A percentile compares a stretch with the other conserved stretches of the same genome.
Evolutionary conservation across 2,329 filamentous ascomycete genomes (phyloP).

Genomic region (Ascochyta koolunga): DNA sequence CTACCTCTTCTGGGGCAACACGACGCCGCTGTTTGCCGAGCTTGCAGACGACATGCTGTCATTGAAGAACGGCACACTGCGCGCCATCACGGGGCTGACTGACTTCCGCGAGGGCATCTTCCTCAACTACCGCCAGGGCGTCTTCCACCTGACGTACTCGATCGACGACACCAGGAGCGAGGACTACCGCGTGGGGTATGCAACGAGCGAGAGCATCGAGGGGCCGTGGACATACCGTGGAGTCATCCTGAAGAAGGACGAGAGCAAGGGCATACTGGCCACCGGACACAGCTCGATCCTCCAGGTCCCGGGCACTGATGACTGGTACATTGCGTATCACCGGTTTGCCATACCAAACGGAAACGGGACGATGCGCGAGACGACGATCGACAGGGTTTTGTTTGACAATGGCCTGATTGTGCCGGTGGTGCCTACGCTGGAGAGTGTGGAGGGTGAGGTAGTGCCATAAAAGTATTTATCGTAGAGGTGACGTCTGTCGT

Average conservation of each 20-base stretch:
- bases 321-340: constrained; percentile 42
- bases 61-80: constrained; percentile 22
- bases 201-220: constrained; percentile 25
- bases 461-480: too few species aligned
- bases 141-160: constrained; percentile 37
- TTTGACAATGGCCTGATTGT: constrained; percentile 34
- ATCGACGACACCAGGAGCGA: constrained; percentile 38
- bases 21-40: constrained; percentile 26
- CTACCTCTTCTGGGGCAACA: constrained; percentile 40
- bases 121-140: constrained; percentile 31
- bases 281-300: constrained; percentile 36
- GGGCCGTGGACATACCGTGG: constrained; percentile 37
- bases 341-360: constrained; percentile 35
- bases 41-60: constrained; percentile 33
- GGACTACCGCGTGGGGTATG: constrained; percentile 38
- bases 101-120: constrained; percentile 37
- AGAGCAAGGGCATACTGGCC: constrained; percentile 27
- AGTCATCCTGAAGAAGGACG: constrained; percentile 33
- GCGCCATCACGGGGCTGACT: constrained; percentile 22
- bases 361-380: constrained; percentile 31
- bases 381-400: constrained; percentile 32
- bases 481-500: too few species aligned
- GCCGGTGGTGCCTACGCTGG: constrained; percentile 33
- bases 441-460: constrained; percentile 21
- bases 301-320: constrained; percentile 35